Conservation (phyloP, 129 eudicot genomes). For the Erigeron canadensis region DNA sequence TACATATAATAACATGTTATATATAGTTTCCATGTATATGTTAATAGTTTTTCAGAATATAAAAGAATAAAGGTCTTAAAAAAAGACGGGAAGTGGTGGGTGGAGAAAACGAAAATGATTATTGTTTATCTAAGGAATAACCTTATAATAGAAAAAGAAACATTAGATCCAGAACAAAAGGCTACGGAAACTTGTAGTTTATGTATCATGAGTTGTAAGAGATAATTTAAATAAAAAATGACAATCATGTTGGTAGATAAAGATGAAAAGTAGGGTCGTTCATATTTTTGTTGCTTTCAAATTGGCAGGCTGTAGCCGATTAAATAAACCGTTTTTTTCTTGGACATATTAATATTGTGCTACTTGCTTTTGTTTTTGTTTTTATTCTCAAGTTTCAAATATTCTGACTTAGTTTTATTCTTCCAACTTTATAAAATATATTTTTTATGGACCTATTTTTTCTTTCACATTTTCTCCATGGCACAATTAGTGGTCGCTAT, state of each 20-base stretch:
- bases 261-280: conserved; percentile 12
- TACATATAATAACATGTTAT: not conserved
- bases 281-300: conserved; percentile 12
- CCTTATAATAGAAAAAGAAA: not conserved
- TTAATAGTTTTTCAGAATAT: not conserved
- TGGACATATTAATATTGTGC: conserved; percentile 11
- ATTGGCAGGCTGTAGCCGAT: conserved; percentile 24
- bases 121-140: conserved; percentile 13
- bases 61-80: not conserved
- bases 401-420: not conserved
- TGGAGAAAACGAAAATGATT: not conserved
- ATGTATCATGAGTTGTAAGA: conserved; percentile 16
- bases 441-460: not conserved
- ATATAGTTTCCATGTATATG: not conserved
- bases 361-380: conserved; percentile 5
- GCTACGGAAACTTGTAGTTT: not conserved
- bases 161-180: not conserved
- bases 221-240: not conserved
- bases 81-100: conserved; percentile 8
- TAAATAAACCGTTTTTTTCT: conserved; percentile 20
- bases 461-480: no score
- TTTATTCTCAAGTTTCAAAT: not conserved
- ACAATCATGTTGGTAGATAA: conserved; percentile 20
- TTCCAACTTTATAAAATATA: not conserved
- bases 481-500: no score